Evolutionary conservation across 225 moss, liverwort and hornwort genomes (phyloP), one percentile per base, ranked within the genome.

Genomic region (Straminergon stramineum): DNA sequence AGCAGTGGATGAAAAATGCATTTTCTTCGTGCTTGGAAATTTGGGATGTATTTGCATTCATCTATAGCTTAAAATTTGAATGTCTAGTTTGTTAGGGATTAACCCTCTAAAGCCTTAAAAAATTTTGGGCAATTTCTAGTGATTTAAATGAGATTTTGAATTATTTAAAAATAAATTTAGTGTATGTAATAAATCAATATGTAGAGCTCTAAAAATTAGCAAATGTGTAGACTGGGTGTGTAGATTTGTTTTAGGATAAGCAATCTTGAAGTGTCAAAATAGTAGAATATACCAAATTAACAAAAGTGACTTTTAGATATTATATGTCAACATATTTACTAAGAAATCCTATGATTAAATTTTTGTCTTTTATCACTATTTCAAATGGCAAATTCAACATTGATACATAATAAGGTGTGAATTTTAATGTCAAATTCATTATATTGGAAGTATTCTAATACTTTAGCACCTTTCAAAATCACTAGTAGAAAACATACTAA

Each of bases 31-130:
- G 1, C 20, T 20, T 9, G 2, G 10, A 48, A 48, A 48, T 48
- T 48, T 68, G 11, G 20, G 10, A 68, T 20, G 11, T 68, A 0
- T 20, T 20, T 68, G 11, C 6, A 35, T 35, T 67, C 19, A 35
- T 67, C 11, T 3, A 20, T 19, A 10, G 35, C 6, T 35, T 11
- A 67, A 67, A 67, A 35, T 35, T 35, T 67, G 35, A 67, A 67
- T 67, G 11, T 5, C 0, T 35, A 1, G 35, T 67, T 3, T 6
- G 19, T 1, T 35, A 67, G 19, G 8, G 5, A 1, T 71, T 9
- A 71, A 71, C 3, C 14, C 3, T 5, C 13, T 26, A 26, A 41
- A 15, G 9, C 9, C 8, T 71, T 41, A 26, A 48, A 12, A 24
- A 39, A 24, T 14, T 4, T 39, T 39, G 8, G 24, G 3, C 4